Evolutionary conservation across 768 basidiomycete species (phyloP).

Genomic region (Pulveroboletus ravenelii): DNA sequence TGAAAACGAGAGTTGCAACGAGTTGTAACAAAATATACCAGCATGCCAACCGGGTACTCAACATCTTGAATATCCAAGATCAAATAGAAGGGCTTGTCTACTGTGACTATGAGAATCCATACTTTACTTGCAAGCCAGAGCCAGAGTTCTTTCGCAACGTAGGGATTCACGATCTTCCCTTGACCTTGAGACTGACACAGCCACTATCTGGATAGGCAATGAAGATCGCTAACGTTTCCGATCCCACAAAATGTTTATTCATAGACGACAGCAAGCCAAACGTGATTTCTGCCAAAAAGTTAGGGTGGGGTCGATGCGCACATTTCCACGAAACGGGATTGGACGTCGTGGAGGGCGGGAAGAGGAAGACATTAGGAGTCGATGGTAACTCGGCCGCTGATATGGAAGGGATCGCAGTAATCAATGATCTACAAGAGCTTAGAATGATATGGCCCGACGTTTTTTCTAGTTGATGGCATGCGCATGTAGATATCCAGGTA

Average conservation of each 20-base stretch:
- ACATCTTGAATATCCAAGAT: constrained; percentile 67
- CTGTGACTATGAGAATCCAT: constrained; percentile 65
- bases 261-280: constrained; percentile 74
- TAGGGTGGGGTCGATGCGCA: constrained; percentile 71
- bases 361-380: constrained; percentile 40
- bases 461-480: constrained; percentile 40
- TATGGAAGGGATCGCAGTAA: constrained; percentile 45
- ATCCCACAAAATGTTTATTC: constrained; percentile 72
- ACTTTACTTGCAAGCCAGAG: constrained; percentile 83
- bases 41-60: constrained; percentile 80
- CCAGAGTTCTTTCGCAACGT: constrained; percentile 64
- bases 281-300: constrained; percentile 55
- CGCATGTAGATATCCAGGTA: neutral
- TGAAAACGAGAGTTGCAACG: constrained; percentile 13
- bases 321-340: constrained; percentile 73
- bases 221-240: constrained; percentile 50
- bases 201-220: constrained; percentile 48
- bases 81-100: constrained; percentile 70
- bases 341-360: constrained; percentile 60
- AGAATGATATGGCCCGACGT: constrained; percentile 71
- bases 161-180: neutral
- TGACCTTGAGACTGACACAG: neutral
- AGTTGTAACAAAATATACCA: constrained; percentile 27
- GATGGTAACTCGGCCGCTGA: constrained; percentile 33
- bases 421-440: constrained; percentile 61